Percentiles rank a stretch among this genome's conserved stretches.
Evolutionary conservation across 2,329 filamentous ascomycete species (phyloP).

Genomic region (Colletotrichum eremochloae): DNA sequence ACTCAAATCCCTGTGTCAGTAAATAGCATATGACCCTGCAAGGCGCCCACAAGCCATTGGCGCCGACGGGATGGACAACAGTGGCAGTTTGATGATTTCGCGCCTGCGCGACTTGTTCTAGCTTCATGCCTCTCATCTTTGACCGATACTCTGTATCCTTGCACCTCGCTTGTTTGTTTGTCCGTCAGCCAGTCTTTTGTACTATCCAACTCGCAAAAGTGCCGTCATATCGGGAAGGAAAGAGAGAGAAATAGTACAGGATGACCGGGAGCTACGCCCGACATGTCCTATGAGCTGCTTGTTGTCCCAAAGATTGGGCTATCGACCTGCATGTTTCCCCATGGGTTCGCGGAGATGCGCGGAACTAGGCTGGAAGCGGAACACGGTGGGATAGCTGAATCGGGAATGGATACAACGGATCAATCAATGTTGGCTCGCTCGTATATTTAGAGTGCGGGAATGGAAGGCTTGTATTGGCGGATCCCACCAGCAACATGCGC

Average conservation of each 20-base stretch:
- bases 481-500: neutral
- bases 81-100: neutral
- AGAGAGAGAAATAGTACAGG: neutral
- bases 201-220: rapidly evolving
- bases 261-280: neutral
- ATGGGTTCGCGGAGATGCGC: conserved; percentile 6
- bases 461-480: conserved; percentile 34
- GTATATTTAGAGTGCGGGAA: conserved; percentile 16
- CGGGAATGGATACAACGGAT: conserved; percentile 18
- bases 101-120: no score
- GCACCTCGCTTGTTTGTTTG: neutral
- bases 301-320: neutral
- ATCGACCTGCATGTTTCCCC: neutral
- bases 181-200: no score
- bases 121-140: neutral
- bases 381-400: conserved; percentile 31
- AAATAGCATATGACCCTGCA: neutral
- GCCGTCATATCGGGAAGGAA: neutral
- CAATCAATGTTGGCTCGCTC: neutral
- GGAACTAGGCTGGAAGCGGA: conserved; percentile 17
- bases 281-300: neutral
- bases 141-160: neutral
- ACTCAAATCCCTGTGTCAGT: neutral
- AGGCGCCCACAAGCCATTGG: no score
- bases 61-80: neutral